Conservation (phyloP, 2,329 filamentous ascomycete species). For the Diaporthe batatas region DNA sequence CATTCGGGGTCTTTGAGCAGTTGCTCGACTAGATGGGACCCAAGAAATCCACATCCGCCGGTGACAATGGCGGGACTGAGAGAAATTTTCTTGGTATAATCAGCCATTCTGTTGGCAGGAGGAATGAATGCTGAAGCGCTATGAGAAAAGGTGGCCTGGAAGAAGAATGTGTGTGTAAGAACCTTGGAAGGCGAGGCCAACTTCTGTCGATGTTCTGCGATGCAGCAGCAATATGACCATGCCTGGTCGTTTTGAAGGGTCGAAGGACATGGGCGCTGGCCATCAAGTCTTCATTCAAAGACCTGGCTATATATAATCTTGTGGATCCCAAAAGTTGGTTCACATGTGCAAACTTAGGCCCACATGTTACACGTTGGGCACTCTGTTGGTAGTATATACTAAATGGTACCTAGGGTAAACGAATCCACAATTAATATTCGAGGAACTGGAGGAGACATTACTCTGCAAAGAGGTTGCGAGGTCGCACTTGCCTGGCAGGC, state of each 20-base stretch:
- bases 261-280: too few relatives aligned
- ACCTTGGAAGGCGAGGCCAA: background rate
- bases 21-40: conserved; percentile 41
- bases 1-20: conserved; percentile 39
- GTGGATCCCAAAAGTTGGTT: too few relatives aligned
- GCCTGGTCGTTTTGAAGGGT: background rate
- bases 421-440: too few relatives aligned
- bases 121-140: background rate
- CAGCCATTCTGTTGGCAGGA: background rate
- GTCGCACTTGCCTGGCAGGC: background rate
- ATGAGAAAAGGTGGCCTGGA: background rate
- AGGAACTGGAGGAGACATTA: too few relatives aligned
- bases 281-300: too few relatives aligned
- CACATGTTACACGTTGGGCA: too few relatives aligned
- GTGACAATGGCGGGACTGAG: conserved; percentile 43
- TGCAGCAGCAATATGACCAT: background rate
- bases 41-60: conserved; percentile 44
- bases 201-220: background rate
- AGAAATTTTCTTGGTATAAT: background rate
- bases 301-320: too few relatives aligned
- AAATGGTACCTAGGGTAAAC: too few relatives aligned
- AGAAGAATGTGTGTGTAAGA: background rate
- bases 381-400: too few relatives aligned
- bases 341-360: too few relatives aligned
- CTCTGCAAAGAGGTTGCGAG: too few relatives aligned